Evolutionary conservation across 805 yeast genomes (phyloP).

Genomic region (Ogataea salicorniae): DNA sequence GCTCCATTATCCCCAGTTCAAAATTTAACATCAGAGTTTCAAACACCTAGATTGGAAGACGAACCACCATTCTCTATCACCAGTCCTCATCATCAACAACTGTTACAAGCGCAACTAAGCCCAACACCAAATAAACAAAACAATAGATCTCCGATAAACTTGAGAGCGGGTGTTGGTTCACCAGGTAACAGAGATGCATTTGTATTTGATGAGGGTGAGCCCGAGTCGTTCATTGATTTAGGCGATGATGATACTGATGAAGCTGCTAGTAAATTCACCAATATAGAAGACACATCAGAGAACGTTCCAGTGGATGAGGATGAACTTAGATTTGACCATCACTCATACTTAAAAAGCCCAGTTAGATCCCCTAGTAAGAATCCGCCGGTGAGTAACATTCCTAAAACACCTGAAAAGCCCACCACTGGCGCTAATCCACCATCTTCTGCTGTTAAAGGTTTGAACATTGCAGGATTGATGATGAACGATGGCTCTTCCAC

Average conservation of each 20-base stretch:
- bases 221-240: constrained; percentile 17
- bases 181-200: constrained; percentile 21
- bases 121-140: constrained; percentile 6
- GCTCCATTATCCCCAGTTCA: constrained; percentile 4
- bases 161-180: constrained; percentile 8
- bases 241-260: constrained; percentile 12
- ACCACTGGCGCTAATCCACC: neutral
- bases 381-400: constrained; percentile 11
- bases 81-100: neutral
- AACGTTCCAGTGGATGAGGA: neutral
- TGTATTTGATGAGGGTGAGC: constrained; percentile 15
- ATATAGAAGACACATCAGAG: neutral
- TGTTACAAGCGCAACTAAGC: neutral
- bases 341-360: constrained; percentile 8
- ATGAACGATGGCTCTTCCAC: constrained; percentile 1
- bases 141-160: constrained; percentile 7
- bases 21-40: constrained; percentile 9
- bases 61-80: neutral
- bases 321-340: constrained; percentile 1
- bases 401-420: constrained; percentile 15
- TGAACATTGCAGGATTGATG: constrained; percentile 20
- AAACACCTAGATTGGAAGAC: constrained; percentile 6
- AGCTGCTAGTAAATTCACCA: neutral
- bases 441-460: constrained; percentile 11
- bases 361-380: constrained; percentile 9